Evolutionary conservation across 345 rosid genomes (phyloP).

Genomic region (Gossypium rotundifolium): DNA sequence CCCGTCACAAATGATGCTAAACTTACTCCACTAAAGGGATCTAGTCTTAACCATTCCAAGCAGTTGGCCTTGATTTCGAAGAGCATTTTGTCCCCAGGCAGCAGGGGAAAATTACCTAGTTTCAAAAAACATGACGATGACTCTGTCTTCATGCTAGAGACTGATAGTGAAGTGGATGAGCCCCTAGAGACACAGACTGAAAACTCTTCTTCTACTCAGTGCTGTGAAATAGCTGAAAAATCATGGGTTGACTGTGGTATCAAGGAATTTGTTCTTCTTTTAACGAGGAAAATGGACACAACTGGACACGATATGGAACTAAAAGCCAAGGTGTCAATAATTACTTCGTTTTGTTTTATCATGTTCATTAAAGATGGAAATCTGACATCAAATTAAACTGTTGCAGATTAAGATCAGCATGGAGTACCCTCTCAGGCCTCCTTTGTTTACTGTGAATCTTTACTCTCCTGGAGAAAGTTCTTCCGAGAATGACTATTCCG

Average conservation of each 20-base stretch:
- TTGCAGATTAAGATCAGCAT: conserved; percentile 64
- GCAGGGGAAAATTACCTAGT: conserved; percentile 53
- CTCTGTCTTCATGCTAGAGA: conserved; percentile 58
- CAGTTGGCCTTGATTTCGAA: conserved; percentile 78
- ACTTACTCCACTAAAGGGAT: conserved; percentile 33
- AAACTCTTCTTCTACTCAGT: conserved; percentile 24
- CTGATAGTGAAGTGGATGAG: conserved; percentile 79
- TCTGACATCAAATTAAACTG: conserved; percentile 12
- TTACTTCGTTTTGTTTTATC: conserved; percentile 5
- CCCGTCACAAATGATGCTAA: conserved; percentile 34
- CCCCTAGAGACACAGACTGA: conserved; percentile 41
- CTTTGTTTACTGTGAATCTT: conserved; percentile 55
- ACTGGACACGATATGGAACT: conserved; percentile 43
- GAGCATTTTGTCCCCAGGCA: conserved; percentile 55
- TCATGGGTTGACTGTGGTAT: conserved; percentile 67
- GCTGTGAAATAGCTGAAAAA: conserved; percentile 34
- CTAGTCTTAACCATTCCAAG: conserved; percentile 50
- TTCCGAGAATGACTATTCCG: conserved; percentile 26
- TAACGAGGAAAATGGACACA: conserved; percentile 44
- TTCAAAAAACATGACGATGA: conserved; percentile 70
- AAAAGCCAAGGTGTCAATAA: conserved; percentile 62
- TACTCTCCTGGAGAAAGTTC: conserved; percentile 28
- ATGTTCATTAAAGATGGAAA: conserved; percentile 6
- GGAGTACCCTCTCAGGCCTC: conserved; percentile 94
- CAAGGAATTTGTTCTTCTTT: conserved; percentile 58